Conservation (phyloP, 345 rosid species). For the Cardamine occulta region DNA sequence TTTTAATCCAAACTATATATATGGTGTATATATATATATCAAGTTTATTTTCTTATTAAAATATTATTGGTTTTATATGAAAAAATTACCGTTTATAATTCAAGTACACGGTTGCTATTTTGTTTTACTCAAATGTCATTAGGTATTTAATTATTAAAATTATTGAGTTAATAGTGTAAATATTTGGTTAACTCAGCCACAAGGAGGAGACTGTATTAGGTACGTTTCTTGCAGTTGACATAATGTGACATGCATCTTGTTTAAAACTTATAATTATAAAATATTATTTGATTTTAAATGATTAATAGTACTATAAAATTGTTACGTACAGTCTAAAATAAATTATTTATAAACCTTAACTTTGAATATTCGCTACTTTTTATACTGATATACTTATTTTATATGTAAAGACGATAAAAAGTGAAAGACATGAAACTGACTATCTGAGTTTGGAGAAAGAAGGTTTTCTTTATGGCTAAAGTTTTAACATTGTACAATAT, state of each 20-base stretch:
- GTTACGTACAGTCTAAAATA: neutral
- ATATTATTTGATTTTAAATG: too few species aligned
- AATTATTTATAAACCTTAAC: neutral
- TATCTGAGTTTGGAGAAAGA: slow-evolving; percentile 20
- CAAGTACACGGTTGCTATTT: neutral
- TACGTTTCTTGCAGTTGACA: neutral
- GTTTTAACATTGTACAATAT: neutral
- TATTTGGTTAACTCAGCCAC: slow-evolving; percentile 24
- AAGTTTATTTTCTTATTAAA: neutral
- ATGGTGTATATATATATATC: neutral
- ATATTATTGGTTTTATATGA: neutral
- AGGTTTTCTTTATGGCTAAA: slow-evolving; percentile 32
- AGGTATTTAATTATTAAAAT: neutral
- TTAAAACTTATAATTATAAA: too few species aligned
- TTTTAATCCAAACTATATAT: slow-evolving; percentile 1
- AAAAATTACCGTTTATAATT: slow-evolving; percentile 1
- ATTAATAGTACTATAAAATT: neutral
- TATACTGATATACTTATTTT: slow-evolving; percentile 22
- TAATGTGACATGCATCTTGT: slow-evolving; percentile 13
- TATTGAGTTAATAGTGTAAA: neutral
- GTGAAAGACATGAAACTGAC: slow-evolving; percentile 41
- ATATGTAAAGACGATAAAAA: slow-evolving; percentile 18
- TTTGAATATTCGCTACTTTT: slow-evolving; percentile 10
- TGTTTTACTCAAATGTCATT: slow-evolving; percentile 1
- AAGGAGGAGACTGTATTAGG: slow-evolving; percentile 6